Evolutionary conservation across 495 filamentous ascomycete species (phyloP).

Genomic region (Penicillium argentinense): DNA sequence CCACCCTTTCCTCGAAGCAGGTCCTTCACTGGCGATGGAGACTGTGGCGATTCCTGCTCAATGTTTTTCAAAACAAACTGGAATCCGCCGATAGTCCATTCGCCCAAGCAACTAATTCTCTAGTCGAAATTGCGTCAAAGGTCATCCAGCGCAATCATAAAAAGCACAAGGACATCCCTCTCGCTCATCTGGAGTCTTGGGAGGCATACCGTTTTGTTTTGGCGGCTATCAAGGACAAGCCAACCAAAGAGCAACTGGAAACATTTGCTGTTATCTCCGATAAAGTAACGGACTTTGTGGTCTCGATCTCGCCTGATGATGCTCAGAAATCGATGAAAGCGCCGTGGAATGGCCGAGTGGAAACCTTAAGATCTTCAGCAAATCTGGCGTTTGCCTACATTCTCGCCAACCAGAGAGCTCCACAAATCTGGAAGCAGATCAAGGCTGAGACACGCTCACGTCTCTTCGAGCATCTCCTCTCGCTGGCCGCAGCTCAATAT

Average conservation of each 20-base stretch:
- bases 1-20: slow-evolving; percentile 37
- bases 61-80: slow-evolving; percentile 32
- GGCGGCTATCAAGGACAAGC: slow-evolving; percentile 23
- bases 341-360: slow-evolving; percentile 41
- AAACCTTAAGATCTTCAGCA: slow-evolving; percentile 31
- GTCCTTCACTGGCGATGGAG: slow-evolving; percentile 47
- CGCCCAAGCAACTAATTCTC: slow-evolving; percentile 11
- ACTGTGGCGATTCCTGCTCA: slow-evolving; percentile 43
- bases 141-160: slow-evolving; percentile 35
- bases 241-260: slow-evolving; percentile 15
- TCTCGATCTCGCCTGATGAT: slow-evolving; percentile 28
- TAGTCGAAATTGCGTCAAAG: slow-evolving; percentile 30
- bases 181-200: slow-evolving; percentile 37
- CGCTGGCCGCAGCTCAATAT: slow-evolving; percentile 38
- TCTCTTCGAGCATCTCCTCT: slow-evolving; percentile 37
- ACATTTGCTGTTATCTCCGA: slow-evolving; percentile 28
- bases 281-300: slow-evolving; percentile 30
- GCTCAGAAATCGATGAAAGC: slow-evolving; percentile 30
- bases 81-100: slow-evolving; percentile 23
- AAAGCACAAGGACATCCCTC: slow-evolving; percentile 23
- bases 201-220: slow-evolving; percentile 43
- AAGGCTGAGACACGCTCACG: slow-evolving; percentile 26
- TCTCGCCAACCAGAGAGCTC: slow-evolving; percentile 32
- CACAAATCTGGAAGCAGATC: slow-evolving; percentile 34
- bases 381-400: slow-evolving; percentile 39